Evolutionary conservation across 352 stramenopile species (phyloP).

Genomic region (Thalassiosira livingstoniorum): DNA sequence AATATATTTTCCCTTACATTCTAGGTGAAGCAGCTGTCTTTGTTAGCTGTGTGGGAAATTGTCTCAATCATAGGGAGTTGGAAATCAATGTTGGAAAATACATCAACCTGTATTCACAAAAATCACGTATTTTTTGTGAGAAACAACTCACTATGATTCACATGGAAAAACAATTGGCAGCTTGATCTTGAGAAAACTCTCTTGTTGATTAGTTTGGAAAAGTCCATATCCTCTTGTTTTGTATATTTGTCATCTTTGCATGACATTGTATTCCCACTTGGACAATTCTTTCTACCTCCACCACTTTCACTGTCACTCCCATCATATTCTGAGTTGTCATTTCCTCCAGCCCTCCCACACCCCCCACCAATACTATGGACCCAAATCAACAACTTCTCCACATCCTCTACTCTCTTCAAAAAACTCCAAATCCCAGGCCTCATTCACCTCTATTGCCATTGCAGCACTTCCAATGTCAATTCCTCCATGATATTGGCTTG

Average conservation of each 20-base stretch:
- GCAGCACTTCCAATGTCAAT: conserved; percentile 83
- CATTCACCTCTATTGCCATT: conserved; percentile 85
- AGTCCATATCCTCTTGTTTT: conserved; percentile 93
- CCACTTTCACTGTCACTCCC: too few species aligned
- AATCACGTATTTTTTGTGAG: too few species aligned
- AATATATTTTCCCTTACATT: conserved; percentile 93
- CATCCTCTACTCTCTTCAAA: conserved; percentile 92
- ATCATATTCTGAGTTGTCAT: conserved; percentile 36
- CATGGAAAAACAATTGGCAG: too few species aligned
- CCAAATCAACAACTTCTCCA: conserved; percentile 95
- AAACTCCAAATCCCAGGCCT: too few species aligned
- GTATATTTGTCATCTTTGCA: conserved; percentile 98
- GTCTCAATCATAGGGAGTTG: conserved; percentile 72
- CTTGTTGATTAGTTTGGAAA: conserved; percentile 89
- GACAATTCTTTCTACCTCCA: conserved; percentile 86
- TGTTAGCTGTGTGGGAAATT: conserved; percentile 66
- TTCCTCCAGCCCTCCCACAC: conserved; percentile 76
- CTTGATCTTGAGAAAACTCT: conserved; percentile 89
- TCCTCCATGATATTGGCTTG: conserved; percentile 96
- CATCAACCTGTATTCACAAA: too few species aligned
- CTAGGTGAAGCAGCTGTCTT: conserved; percentile 88
- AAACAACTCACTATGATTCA: too few species aligned
- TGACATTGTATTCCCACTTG: conserved; percentile 96
- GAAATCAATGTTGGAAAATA: conserved; percentile 75
- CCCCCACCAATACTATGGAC: conserved; percentile 95